These are phyloP conservation scores for Lachnellula arida DNA, from an alignment of 2,329 filamentous ascomycete species.

Conservation along the genomic window DNA sequence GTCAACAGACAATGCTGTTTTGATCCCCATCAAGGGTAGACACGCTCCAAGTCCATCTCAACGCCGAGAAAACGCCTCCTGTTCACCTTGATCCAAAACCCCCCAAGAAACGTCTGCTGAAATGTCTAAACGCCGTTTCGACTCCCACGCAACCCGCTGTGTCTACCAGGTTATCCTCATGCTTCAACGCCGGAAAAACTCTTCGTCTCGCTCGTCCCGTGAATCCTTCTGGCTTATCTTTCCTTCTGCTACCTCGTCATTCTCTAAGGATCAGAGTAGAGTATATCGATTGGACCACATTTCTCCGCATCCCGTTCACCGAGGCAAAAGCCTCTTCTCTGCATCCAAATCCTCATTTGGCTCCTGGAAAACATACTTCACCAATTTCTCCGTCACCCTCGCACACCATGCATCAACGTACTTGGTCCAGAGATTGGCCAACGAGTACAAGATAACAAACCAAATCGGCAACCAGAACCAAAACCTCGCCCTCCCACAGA, in stretches of 20 bases:
- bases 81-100: too few relatives aligned
- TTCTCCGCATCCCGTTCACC: background rate
- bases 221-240: too few relatives aligned
- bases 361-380: conserved; percentile 27
- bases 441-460: conserved; percentile 43
- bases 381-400: conserved; percentile 37
- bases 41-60: too few relatives aligned
- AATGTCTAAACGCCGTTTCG: background rate
- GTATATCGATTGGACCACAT: background rate
- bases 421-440: conserved; percentile 47
- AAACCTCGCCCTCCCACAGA: conserved; percentile 35
- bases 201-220: too few relatives aligned
- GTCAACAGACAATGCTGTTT: too few relatives aligned
- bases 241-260: too few relatives aligned
- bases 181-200: too few relatives aligned
- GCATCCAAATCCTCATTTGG: conserved; percentile 1
- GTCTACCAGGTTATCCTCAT: background rate
- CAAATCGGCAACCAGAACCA: conserved; percentile 41
- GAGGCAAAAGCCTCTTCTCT: conserved; percentile 20
- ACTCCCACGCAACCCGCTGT: background rate
- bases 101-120: too few relatives aligned
- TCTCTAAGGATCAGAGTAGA: too few relatives aligned
- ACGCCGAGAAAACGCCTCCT: too few relatives aligned
- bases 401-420: conserved; percentile 51
- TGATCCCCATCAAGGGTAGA: too few relatives aligned